Evolutionary conservation across 192 early-diverging fungal genomes (phyloP), one percentile per base, ranked within the genome.

Genomic region (Paraglomus brasilianum): DNA sequence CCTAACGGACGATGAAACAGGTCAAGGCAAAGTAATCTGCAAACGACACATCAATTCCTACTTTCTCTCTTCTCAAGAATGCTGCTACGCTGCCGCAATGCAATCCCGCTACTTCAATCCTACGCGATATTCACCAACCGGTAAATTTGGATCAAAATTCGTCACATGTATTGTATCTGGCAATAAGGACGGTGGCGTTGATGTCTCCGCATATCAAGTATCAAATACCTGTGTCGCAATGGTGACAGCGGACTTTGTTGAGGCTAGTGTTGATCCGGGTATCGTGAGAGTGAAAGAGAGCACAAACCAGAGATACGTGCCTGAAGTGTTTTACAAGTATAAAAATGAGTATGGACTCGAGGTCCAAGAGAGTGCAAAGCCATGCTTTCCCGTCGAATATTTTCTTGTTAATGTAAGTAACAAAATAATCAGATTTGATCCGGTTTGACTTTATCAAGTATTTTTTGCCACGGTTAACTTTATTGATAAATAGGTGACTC

Each of bases 331-430:
- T 72, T 99, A 96, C 83, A 91, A 90, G 75, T 95, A 92, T 77
- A 93, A 88, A 72, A 99, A 99, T 83, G 86, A 96, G 74, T 99
- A 99, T 78, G 88, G 88, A 17, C 75, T 94, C 10, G 75, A 87
- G 42, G 96, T 98, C 5, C 84, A 93, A 60, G 86, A 93, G 52
- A 84, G 89, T 36, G 96, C 97, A 19, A 95, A 96, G 71, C 96
- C 96, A 0, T 91, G 93, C 4, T 99, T 98, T 72, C 97, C 97
- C 0, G 89, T 98, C 1, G 96, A 99, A 68, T 98, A 99, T 71
- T 84, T 99, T 19, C 79, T 99, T 38, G 91, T 97, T 22, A 97
- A 95, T 67, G 92, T 94, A 83, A 75, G 81, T 61, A 22, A 7
- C 5, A 5, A 5, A 5, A 4, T 41, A 22, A 47, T 77, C 36